Conservation (phyloP, 352 stramenopile species). For the Phytophthora crassamura region DNA sequence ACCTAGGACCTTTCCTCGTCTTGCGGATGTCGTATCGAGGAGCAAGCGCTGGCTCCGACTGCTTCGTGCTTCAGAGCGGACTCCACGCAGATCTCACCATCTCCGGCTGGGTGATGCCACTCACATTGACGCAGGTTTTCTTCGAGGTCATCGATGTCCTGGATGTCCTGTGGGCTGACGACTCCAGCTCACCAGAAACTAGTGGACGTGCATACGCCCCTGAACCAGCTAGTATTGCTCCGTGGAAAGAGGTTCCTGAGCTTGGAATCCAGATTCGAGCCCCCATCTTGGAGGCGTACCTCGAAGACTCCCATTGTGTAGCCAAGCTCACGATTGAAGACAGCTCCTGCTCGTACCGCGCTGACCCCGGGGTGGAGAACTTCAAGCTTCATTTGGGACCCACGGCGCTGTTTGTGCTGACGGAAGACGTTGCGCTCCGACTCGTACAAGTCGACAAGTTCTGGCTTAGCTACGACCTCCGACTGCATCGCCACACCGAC, state of each 20-base stretch:
- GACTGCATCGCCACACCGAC: constrained; percentile 59
- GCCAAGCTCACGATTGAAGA: constrained; percentile 88
- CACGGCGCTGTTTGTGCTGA: constrained; percentile 85
- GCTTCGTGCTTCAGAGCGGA: constrained; percentile 71
- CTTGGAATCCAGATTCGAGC: constrained; percentile 76
- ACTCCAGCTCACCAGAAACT: constrained; percentile 20
- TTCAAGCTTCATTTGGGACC: constrained; percentile 76
- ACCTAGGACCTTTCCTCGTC: constrained; percentile 59
- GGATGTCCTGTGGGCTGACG: constrained; percentile 66
- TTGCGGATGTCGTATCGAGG: constrained; percentile 77
- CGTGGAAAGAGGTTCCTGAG: constrained; percentile 74
- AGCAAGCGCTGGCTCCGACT: constrained; percentile 35
- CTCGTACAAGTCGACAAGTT: constrained; percentile 85
- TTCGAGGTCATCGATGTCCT: constrained; percentile 81
- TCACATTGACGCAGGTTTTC: constrained; percentile 72
- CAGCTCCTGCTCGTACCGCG: constrained; percentile 70
- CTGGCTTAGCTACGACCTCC: constrained; percentile 79
- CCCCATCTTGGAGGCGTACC: constrained; percentile 84
- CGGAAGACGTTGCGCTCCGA: constrained; percentile 86
- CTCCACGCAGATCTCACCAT: constrained; percentile 71
- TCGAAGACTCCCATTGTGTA: constrained; percentile 89
- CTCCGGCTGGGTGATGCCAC: constrained; percentile 80
- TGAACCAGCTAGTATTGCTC: constrained; percentile 11
- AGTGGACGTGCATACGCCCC: constrained; percentile 20
- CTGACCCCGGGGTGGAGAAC: constrained; percentile 67